Conservation (phyloP, 257 asterid genomes). For the Eustoma russellianum region DNA sequence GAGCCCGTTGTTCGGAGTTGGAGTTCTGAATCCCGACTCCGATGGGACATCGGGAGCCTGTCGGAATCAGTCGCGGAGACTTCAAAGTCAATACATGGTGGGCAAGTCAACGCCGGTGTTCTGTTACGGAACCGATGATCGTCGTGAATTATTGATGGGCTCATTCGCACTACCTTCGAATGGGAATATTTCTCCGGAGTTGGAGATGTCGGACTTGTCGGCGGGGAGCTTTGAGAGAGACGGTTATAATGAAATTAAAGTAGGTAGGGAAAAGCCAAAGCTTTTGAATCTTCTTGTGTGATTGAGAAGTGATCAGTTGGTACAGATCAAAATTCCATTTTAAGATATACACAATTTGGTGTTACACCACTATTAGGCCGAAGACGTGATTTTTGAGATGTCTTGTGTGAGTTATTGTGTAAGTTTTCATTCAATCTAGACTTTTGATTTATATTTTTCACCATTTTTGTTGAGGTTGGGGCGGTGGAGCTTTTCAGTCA, state of each 20-base stretch:
- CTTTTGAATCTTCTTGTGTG: slow-evolving; percentile 75
- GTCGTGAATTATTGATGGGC: slow-evolving; percentile 5
- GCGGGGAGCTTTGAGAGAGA: slow-evolving; percentile 30
- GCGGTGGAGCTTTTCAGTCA: no score
- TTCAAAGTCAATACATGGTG: not conserved
- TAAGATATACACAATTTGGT: no score
- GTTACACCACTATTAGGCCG: no score
- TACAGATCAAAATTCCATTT: no score
- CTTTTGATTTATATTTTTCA: no score
- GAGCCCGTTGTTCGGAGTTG: slow-evolving; percentile 19
- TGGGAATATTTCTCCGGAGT: slow-evolving; percentile 10
- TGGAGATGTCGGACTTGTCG: slow-evolving; percentile 46
- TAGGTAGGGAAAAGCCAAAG: slow-evolving; percentile 59
- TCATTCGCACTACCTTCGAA: slow-evolving; percentile 3
- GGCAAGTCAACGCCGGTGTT: slow-evolving; percentile 4
- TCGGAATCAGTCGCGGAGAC: slow-evolving; percentile 9
- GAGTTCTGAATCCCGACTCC: slow-evolving; percentile 8
- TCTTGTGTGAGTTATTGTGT: no score
- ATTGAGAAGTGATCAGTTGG: no score
- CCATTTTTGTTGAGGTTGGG: no score
- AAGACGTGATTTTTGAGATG: no score
- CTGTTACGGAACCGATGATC: slow-evolving; percentile 21
- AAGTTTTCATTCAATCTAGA: no score
- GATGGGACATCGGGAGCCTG: slow-evolving; percentile 13
- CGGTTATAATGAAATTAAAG: slow-evolving; percentile 22